Percentiles rank a stretch among this genome's conserved stretches.
Conservation (phyloP, 345 rosid genomes). For the Lepidium sativum region DNA sequence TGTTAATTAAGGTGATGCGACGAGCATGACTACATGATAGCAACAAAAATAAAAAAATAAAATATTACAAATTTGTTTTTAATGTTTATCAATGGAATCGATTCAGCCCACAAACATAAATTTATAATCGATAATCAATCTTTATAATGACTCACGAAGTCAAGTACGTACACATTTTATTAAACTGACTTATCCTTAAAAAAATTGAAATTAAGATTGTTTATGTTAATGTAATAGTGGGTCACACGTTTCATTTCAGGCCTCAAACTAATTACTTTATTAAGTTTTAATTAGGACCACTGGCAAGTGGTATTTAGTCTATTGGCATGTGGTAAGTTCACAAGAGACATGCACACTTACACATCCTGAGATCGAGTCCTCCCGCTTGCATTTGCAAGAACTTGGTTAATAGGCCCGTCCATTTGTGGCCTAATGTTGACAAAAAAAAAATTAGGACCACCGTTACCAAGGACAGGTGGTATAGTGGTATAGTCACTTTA, state of each 20-base stretch:
- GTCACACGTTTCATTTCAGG: conserved; percentile 22
- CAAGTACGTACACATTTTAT: conserved; percentile 17
- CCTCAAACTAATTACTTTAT: conserved; percentile 13
- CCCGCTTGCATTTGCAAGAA: too few species aligned
- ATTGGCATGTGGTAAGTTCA: too few species aligned
- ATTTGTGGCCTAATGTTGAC: too few species aligned
- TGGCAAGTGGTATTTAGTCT: too few species aligned
- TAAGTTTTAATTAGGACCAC: conserved; percentile 5
- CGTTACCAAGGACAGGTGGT: too few species aligned
- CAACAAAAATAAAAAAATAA: not conserved
- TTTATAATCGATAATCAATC: not conserved
- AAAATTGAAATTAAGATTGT: not conserved
- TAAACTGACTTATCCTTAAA: conserved; percentile 14
- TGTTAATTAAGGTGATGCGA: conserved; percentile 2
- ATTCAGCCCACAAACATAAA: conserved; percentile 17
- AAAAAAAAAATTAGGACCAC: too few species aligned
- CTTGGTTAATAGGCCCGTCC: too few species aligned
- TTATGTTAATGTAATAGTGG: conserved; percentile 18
- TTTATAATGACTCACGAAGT: conserved; percentile 20
- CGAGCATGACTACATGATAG: conserved; percentile 4
- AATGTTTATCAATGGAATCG: conserved; percentile 14
- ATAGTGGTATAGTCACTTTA: too few species aligned
- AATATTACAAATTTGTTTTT: not conserved
- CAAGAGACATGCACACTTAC: too few species aligned
- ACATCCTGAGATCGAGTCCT: too few species aligned